Evolutionary conservation across 1,284 basidiomycete genomes (phyloP), one percentile per base, ranked within the genome.

Genomic region (Tilletia walkeri): DNA sequence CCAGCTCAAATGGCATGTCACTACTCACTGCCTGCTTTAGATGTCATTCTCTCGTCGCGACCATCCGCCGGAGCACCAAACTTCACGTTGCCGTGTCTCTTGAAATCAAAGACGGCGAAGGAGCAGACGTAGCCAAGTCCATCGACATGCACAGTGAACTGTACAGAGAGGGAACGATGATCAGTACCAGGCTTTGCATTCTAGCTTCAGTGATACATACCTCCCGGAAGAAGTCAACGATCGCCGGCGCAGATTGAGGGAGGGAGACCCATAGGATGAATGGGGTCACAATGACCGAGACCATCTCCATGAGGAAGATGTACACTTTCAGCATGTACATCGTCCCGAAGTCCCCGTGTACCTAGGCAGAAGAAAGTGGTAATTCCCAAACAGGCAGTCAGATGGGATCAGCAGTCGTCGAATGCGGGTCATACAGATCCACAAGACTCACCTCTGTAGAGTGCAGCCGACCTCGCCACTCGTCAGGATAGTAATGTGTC

Each of bases 51-150:
- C 78, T 89, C 89, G 75, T 92, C 89, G n/a, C 86, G 86, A 20
- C 87, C 87, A 49, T 86, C 85, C 2, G 87, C 87, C 1, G 91
- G 91, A 7, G 91, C 92, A 38, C 92, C 92, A 78, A 92, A 93
- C 89, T 65, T 67, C 24, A 50, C 65, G 50, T 73, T 70, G 68
- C 67, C 16, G 76, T 95, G 91, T 72, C 94, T 86, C 84, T 93
- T 89, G 84, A 98, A 97, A 84, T 98, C 94, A 82, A 99, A 99
- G 69, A 96, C 95, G 0, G 95, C 96, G 85, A 98, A 99, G 72
- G 92, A 94, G 83, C 96, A 99, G 9, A 99, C 93, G 80, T 96
- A 95, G 10, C 96, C 95, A 2, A 96, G 87, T 0, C 94, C 93
- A 77, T 97, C 95, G 41, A 99, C 92, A 84, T 98, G 95, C 0